phyloP scores from a whole-genome alignment of 2,329 filamentous ascomycete species.

The Monosporascus cannonballus region DNA sequence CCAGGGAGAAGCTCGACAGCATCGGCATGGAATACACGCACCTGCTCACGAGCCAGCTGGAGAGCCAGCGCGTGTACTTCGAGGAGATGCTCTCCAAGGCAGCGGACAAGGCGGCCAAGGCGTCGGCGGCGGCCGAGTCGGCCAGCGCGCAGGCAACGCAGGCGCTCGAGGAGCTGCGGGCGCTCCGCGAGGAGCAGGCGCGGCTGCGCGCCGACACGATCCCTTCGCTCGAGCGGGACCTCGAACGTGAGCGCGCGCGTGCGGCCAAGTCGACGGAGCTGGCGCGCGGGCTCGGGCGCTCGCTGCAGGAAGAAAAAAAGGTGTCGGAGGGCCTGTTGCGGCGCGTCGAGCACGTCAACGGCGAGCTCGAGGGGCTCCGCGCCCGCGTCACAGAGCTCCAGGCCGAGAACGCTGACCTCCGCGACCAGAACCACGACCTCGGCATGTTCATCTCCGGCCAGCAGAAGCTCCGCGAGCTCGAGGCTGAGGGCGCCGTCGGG shows the following conservation, averaged over 20 bases:
- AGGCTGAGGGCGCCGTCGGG: constrained; percentile 50
- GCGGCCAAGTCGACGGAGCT: constrained; percentile 69
- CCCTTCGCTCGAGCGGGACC: constrained; percentile 64
- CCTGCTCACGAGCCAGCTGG: constrained; percentile 84
- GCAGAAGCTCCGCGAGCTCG: constrained; percentile 70
- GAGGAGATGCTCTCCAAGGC: constrained; percentile 87
- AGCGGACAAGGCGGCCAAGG: constrained; percentile 79
- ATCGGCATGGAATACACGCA: constrained; percentile 95
- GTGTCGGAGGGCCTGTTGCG: constrained; percentile 76
- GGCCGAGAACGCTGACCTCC: constrained; percentile 63
- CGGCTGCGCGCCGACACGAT: constrained; percentile 51
- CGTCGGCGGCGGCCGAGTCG: constrained; percentile 59
- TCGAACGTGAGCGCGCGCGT: constrained; percentile 61
- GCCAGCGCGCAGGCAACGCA: constrained; percentile 46
- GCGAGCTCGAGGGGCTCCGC: constrained; percentile 52
- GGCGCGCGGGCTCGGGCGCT: constrained; percentile 67
- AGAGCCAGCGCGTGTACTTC: constrained; percentile 88
- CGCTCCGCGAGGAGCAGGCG: constrained; percentile 48
- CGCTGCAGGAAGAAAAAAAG: constrained; percentile 80
- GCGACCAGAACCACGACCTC: constrained; percentile 82
- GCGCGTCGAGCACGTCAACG: constrained; percentile 69
- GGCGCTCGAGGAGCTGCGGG: constrained; percentile 42
- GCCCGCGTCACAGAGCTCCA: constrained; percentile 52
- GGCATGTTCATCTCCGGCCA: constrained; percentile 81
- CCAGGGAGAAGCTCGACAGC: constrained; percentile 61